These are phyloP conservation scores for Phyllosticta citribraziliensis DNA, from an alignment of 2,329 filamentous ascomycete genomes.

Conservation along the genomic window DNA sequence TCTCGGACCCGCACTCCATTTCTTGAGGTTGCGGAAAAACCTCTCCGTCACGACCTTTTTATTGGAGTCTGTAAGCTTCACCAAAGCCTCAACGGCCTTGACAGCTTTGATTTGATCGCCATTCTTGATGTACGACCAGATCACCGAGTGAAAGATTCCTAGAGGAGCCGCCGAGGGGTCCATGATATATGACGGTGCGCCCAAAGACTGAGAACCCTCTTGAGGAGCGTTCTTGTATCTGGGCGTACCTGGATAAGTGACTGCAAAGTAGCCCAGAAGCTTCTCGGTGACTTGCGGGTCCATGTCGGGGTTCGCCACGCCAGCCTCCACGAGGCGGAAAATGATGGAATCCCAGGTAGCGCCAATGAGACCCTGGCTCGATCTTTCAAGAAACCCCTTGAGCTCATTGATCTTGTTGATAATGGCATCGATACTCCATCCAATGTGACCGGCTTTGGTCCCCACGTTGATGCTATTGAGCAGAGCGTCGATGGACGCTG, in stretches of 20 bases:
- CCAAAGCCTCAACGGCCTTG: conserved; percentile 27
- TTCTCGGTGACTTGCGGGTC: conserved; percentile 35
- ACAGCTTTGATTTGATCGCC: conserved; percentile 32
- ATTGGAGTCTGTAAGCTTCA: conserved; percentile 33
- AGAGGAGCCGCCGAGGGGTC: conserved; percentile 35
- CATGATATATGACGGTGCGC: conserved; percentile 30
- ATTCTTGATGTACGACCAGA: conserved; percentile 29
- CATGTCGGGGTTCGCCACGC: conserved; percentile 33
- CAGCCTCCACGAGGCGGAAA: conserved; percentile 42
- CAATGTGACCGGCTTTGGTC: conserved; percentile 21
- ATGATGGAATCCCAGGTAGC: conserved; percentile 37
- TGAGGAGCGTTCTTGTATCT: conserved; percentile 27
- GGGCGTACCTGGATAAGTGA: conserved; percentile 25
- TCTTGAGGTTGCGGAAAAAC: conserved; percentile 30
- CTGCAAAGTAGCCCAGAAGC: conserved; percentile 27
- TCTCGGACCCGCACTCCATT: not conserved
- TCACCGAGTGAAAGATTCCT: conserved; percentile 33
- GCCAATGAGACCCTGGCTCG: conserved; percentile 30
- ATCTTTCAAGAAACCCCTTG: conserved; percentile 27
- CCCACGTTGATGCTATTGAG: conserved; percentile 34
- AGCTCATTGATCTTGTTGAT: conserved; percentile 21
- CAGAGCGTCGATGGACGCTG: conserved; percentile 45
- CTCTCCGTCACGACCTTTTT: conserved; percentile 31
- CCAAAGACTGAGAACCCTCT: conserved; percentile 7
- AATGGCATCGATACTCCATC: conserved; percentile 21